Evolutionary conservation across 1,139 yeast species (phyloP).

Genomic region (Blastobotrys petasosporus): DNA sequence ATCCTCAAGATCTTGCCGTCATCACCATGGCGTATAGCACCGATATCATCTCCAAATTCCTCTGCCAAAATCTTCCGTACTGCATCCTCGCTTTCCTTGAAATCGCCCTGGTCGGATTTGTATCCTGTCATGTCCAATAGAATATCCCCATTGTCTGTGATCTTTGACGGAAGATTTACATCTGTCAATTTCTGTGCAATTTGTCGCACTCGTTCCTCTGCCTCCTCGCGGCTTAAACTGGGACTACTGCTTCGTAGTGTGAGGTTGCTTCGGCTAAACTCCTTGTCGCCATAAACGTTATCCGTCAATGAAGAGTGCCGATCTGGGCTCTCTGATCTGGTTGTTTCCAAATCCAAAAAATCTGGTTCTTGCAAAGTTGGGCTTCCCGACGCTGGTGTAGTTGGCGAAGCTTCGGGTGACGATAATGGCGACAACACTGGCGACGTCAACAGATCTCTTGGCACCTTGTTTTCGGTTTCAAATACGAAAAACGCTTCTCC

Average conservation of each 20-base stretch:
- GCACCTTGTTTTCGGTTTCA: constrained; percentile 71
- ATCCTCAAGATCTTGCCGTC: constrained; percentile 66
- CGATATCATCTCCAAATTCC: constrained; percentile 53
- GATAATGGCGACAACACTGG: constrained; percentile 82
- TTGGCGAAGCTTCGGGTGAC: constrained; percentile 50
- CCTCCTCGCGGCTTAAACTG: constrained; percentile 20
- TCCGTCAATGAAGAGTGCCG: constrained; percentile 1
- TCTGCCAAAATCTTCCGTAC: constrained; percentile 68
- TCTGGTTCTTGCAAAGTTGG: constrained; percentile 49
- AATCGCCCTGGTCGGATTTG: constrained; percentile 73
- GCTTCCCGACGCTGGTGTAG: constrained; percentile 8
- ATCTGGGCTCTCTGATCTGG: constrained; percentile 19
- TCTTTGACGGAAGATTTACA: constrained; percentile 79
- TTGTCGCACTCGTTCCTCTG: constrained; percentile 60
- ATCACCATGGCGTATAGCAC: constrained; percentile 52
- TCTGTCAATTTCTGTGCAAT: constrained; percentile 61
- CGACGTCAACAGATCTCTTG: constrained; percentile 75
- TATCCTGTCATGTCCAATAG: constrained; percentile 95
- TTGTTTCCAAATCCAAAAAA: constrained; percentile 39
- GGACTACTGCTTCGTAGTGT: constrained; percentile 4
- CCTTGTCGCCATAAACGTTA: too few species aligned
- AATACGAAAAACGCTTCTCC: constrained; percentile 98
- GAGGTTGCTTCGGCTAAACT: too few species aligned
- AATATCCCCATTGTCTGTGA: constrained; percentile 86
- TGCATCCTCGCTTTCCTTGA: constrained; percentile 43